These are phyloP conservation scores for Phytopythium mirpurense DNA, from an alignment of 352 stramenopile species.

Conservation along the genomic window DNA sequence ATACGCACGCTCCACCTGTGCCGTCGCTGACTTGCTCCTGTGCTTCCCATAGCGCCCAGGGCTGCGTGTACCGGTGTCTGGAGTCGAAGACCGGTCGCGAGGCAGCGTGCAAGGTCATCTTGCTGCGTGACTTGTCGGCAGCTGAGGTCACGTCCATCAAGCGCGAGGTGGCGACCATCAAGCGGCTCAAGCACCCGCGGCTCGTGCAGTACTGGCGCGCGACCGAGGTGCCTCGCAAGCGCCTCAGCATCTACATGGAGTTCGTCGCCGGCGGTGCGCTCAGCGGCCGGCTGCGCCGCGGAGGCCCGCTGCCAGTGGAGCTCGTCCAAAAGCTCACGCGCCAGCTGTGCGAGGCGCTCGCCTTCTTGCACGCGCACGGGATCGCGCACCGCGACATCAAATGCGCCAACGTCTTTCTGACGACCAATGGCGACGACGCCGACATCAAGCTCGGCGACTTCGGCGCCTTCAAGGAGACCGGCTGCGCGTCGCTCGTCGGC, in stretches of 20 bases:
- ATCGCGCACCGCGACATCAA: constrained; percentile 90
- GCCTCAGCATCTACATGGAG: constrained; percentile 85
- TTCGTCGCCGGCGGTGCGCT: constrained; percentile 82
- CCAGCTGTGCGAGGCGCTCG: constrained; percentile 78
- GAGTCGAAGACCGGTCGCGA: constrained; percentile 42
- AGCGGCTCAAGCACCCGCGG: constrained; percentile 45
- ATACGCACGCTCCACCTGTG: neutral
- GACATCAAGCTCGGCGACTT: constrained; percentile 79
- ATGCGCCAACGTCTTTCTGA: constrained; percentile 80
- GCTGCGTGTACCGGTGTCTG: constrained; percentile 67
- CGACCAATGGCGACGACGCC: constrained; percentile 1
- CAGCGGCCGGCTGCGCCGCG: constrained; percentile 42
- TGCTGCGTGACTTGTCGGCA: constrained; percentile 43
- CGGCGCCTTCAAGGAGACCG: constrained; percentile 69
- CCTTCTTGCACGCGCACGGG: constrained; percentile 81
- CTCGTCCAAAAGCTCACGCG: constrained; percentile 57
- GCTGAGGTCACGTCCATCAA: constrained; percentile 55
- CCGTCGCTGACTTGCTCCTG: constrained; percentile 2
- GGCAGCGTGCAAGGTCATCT: constrained; percentile 69
- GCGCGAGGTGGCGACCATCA: constrained; percentile 63
- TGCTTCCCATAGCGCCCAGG: constrained; percentile 36
- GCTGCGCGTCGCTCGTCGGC: constrained; percentile 55
- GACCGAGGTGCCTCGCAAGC: constrained; percentile 47
- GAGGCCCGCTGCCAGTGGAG: constrained; percentile 36
- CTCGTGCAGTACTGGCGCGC: constrained; percentile 65